These are phyloP conservation scores for Cryptococcus neoformans DNA, from an alignment of 1,284 basidiomycete species.

Conservation along the genomic window DNA sequence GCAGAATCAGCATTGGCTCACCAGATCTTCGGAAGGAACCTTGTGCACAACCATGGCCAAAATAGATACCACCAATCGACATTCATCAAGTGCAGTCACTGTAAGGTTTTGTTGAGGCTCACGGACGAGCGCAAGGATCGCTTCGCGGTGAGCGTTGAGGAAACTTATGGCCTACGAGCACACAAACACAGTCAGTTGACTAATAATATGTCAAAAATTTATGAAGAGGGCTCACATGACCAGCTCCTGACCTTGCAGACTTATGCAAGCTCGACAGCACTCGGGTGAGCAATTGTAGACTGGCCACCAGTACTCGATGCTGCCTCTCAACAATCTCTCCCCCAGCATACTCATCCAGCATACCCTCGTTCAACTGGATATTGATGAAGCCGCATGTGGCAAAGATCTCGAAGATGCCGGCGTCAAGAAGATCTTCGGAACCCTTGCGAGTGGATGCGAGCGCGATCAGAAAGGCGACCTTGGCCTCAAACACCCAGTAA, in stretches of 20 bases:
- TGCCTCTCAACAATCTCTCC: conserved; percentile 31
- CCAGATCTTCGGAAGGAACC: conserved; percentile 58
- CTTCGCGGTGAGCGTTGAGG: conserved; percentile 54
- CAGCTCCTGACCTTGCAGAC: conserved; percentile 25
- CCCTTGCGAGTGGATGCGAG: conserved; percentile 78
- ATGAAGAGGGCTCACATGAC: conserved; percentile 22
- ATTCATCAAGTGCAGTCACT: conserved; percentile 50
- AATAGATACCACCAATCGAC: conserved; percentile 51
- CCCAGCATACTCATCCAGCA: conserved; percentile 55
- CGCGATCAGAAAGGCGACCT: conserved; percentile 81
- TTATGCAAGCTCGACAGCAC: conserved; percentile 29
- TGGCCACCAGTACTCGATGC: conserved; percentile 35
- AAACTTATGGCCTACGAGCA: conserved; percentile 49
- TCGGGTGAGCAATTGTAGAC: conserved; percentile 35
- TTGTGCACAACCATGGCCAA: conserved; percentile 51
- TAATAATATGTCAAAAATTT: background rate
- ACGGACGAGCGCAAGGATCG: conserved; percentile 51
- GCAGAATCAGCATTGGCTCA: conserved; percentile 52
- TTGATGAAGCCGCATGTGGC: conserved; percentile 85
- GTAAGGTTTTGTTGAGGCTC: conserved; percentile 50
- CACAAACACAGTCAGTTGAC: background rate
- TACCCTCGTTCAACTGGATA: conserved; percentile 71
- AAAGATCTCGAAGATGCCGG: conserved; percentile 71
- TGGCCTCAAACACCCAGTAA: conserved; percentile 92
- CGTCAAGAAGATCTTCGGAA: conserved; percentile 79